Evolutionary conservation across 345 rosid genomes (phyloP).

Genomic region (Theobroma cacao): DNA sequence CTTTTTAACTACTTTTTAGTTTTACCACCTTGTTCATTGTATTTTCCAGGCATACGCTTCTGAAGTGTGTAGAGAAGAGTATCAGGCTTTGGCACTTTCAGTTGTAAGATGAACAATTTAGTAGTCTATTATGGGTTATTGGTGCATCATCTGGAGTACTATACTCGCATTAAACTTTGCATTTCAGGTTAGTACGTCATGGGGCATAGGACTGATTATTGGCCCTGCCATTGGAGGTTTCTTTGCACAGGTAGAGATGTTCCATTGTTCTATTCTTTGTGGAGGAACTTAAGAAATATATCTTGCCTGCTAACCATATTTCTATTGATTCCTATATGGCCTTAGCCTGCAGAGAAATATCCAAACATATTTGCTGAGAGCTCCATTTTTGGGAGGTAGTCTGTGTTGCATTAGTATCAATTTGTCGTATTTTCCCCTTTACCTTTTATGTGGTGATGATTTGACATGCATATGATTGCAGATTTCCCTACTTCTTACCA

Average conservation of each 20-base stretch:
- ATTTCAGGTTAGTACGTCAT: constrained; percentile 66
- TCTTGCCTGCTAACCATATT: neutral
- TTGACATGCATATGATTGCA: constrained; percentile 22
- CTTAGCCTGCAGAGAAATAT: constrained; percentile 67
- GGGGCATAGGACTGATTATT: constrained; percentile 73
- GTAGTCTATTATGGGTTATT: neutral
- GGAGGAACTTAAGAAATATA: constrained; percentile 36
- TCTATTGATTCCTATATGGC: neutral
- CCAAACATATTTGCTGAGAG: constrained; percentile 43
- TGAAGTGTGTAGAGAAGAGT: constrained; percentile 64
- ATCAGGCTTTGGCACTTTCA: constrained; percentile 71
- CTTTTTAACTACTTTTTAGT: constrained; percentile 1
- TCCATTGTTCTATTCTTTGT: constrained; percentile 45
- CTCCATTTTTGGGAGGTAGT: constrained; percentile 64
- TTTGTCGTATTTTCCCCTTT: neutral
- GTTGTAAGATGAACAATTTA: constrained; percentile 40
- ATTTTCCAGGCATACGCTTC: constrained; percentile 74
- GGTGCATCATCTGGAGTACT: neutral
- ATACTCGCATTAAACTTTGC: neutral
- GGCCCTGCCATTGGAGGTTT: constrained; percentile 90
- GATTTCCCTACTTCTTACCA: constrained; percentile 77
- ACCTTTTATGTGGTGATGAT: neutral
- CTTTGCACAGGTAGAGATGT: constrained; percentile 65
- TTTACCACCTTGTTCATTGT: neutral
- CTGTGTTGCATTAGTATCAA: neutral